Percentiles rank a stretch among this genome's conserved stretches.
phyloP scores from a whole-genome alignment of 352 stramenopile genomes.

The Phytophthora lateralis region DNA sequence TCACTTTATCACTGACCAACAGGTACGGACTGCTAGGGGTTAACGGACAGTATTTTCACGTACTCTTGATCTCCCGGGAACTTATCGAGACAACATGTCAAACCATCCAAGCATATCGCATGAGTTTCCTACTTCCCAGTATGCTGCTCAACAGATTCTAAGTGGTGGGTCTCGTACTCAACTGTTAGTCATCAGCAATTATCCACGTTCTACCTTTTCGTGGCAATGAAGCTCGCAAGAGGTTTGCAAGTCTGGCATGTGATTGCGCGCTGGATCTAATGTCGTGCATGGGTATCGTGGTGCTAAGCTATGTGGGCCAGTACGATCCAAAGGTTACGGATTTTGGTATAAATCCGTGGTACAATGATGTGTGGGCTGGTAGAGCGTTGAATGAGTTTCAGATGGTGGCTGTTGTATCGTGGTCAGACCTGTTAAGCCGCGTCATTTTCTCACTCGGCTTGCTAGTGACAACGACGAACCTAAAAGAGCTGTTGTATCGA shows the following conservation, averaged over 20 bases:
- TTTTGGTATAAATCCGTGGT: conserved; percentile 18
- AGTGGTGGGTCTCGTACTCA: conserved; percentile 17
- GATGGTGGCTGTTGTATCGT: conserved; percentile 30
- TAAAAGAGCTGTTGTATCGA: conserved; percentile 22
- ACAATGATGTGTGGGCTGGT: conserved; percentile 24
- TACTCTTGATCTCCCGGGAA: conserved; percentile 3
- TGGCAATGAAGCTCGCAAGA: conserved; percentile 3
- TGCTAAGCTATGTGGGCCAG: conserved; percentile 12
- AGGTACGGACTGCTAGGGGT: conserved; percentile 18
- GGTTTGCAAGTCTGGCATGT: conserved; percentile 16
- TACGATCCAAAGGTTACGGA: conserved; percentile 8
- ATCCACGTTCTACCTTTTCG: conserved; percentile 4
- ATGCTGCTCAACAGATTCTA: conserved; percentile 28
- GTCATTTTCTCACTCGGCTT: conserved; percentile 23
- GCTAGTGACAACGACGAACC: conserved; percentile 15
- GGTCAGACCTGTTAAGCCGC: conserved; percentile 19
- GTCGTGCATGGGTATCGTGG: conserved; percentile 20
- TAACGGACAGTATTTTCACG: conserved; percentile 15
- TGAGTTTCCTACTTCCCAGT: conserved; percentile 20
- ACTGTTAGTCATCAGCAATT: conserved; percentile 20
- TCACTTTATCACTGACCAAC: conserved; percentile 3
- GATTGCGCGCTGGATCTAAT: conserved; percentile 15
- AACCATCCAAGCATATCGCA: conserved; percentile 25
- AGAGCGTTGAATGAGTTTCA: conserved; percentile 31
- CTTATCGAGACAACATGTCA: conserved; percentile 19